Evolutionary conservation across 768 basidiomycete species (phyloP).

Genomic region (Pulveroboletus sp.): DNA sequence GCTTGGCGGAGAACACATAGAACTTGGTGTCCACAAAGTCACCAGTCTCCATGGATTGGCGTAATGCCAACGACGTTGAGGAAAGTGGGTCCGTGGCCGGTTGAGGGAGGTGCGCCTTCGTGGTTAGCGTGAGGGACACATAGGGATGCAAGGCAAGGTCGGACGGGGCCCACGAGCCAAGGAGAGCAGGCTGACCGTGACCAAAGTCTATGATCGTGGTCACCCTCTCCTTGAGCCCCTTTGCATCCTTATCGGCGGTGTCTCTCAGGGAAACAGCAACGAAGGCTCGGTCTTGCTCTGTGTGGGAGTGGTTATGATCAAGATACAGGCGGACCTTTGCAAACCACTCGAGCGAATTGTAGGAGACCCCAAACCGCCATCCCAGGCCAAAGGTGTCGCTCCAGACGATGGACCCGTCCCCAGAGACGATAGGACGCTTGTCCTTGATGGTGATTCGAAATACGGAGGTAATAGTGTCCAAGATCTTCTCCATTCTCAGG

Average conservation of each 20-base stretch:
- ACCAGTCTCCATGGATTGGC: conserved; percentile 22
- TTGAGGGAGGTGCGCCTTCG: conserved; percentile 15
- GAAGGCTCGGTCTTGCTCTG: conserved; percentile 18
- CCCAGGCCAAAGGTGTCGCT: conserved; percentile 26
- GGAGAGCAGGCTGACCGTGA: conserved; percentile 20
- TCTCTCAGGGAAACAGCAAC: conserved; percentile 12
- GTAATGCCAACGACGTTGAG: conserved; percentile 16
- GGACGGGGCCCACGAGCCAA: conserved; percentile 21
- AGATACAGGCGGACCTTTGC: conserved; percentile 22
- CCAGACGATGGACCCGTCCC: conserved; percentile 14
- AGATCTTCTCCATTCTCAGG: conserved; percentile 21
- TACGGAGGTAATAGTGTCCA: conserved; percentile 20
- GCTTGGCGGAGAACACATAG: conserved; percentile 23
- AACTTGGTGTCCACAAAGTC: conserved; percentile 29
- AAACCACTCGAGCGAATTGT: conserved; percentile 19
- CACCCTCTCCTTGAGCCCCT: conserved; percentile 8
- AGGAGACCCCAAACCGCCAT: conserved; percentile 26
- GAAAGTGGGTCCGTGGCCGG: conserved; percentile 11
- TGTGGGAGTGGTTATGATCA: conserved; percentile 24
- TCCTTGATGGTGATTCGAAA: conserved; percentile 25
- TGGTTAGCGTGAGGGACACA: conserved; percentile 16
- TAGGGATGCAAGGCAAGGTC: conserved; percentile 16
- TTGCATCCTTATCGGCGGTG: not conserved
- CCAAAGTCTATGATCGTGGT: conserved; percentile 23
- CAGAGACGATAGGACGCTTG: conserved; percentile 12